Percentiles rank a stretch among this genome's conserved stretches.
Evolutionary conservation across 2,329 filamentous ascomycete species (phyloP).

Genomic region (Chaetomiaceae sp.): DNA sequence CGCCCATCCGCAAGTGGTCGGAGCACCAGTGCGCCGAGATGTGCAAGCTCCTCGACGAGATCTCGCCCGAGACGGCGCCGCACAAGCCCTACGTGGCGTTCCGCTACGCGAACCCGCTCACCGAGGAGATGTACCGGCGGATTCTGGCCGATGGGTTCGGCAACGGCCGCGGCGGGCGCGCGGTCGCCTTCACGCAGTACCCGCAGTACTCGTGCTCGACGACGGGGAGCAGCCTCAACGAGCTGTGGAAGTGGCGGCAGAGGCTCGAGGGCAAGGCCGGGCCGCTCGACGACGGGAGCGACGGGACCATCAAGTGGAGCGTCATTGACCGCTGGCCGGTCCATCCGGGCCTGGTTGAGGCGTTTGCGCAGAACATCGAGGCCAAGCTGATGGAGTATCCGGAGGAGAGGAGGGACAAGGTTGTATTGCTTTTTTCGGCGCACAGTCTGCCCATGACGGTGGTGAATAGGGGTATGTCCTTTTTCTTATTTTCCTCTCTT

Average conservation of each 20-base stretch:
- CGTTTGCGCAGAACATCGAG: constrained; percentile 90
- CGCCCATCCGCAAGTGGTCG: constrained; percentile 96
- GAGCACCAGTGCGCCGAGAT: constrained; percentile 91
- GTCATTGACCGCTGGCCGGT: constrained; percentile 97
- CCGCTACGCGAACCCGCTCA: constrained; percentile 87
- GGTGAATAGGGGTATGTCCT: constrained; percentile 78
- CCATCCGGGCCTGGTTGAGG: constrained; percentile 85
- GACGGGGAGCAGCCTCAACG: constrained; percentile 91
- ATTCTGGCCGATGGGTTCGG: constrained; percentile 88
- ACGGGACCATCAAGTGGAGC: constrained; percentile 84
- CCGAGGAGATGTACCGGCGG: constrained; percentile 84
- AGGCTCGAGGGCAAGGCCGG: constrained; percentile 73
- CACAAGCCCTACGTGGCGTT: constrained; percentile 98
- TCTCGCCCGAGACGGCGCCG: constrained; percentile 87
- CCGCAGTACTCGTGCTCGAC: constrained; percentile 98
- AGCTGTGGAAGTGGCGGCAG: constrained; percentile 95
- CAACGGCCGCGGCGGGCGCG: constrained; percentile 80
- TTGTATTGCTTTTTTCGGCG: constrained; percentile 87
- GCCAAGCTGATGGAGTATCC: constrained; percentile 79
- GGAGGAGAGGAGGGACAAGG: constrained; percentile 69
- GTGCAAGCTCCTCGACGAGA: constrained; percentile 92
- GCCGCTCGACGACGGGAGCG: constrained; percentile 43
- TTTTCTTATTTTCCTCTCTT: no score
- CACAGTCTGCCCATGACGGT: constrained; percentile 97
- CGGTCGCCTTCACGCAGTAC: constrained; percentile 96